Conservation (phyloP, 495 filamentous ascomycete species). For the Pyrenopolyporus hunteri region DNA sequence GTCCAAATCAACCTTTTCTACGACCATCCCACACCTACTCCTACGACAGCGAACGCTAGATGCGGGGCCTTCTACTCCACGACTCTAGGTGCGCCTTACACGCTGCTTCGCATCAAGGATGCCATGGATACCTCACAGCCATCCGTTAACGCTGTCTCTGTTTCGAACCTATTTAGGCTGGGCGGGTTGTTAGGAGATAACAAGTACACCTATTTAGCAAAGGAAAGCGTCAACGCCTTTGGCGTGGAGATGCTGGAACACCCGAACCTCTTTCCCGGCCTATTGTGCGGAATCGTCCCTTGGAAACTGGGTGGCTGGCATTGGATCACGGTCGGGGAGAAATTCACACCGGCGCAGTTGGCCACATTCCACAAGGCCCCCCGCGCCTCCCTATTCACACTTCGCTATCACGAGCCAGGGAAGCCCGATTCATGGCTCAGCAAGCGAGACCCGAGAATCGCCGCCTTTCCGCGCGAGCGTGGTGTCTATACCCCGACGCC, state of each 20-base stretch:
- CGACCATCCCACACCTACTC: constrained; percentile 48
- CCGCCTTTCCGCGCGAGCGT: constrained; percentile 4
- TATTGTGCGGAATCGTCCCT: constrained; percentile 77
- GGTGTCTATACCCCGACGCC: constrained; percentile 11
- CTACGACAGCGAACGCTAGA: constrained; percentile 38
- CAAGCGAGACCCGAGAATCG: constrained; percentile 24
- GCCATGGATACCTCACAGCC: constrained; percentile 92
- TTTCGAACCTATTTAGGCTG: constrained; percentile 82
- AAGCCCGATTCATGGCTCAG: constrained; percentile 31
- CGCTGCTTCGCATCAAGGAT: constrained; percentile 87
- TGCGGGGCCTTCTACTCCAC: constrained; percentile 90
- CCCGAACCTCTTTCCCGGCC: constrained; percentile 82
- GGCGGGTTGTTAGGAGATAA: constrained; percentile 71
- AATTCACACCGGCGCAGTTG: background rate
- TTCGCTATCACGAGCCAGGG: constrained; percentile 31
- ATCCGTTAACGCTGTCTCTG: constrained; percentile 83
- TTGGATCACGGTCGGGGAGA: constrained; percentile 34
- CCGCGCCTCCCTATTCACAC: constrained; percentile 36
- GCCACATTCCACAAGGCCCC: constrained; percentile 33
- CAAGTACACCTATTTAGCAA: constrained; percentile 66
- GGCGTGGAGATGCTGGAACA: constrained; percentile 90
- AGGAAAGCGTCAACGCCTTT: constrained; percentile 80
- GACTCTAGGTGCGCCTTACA: constrained; percentile 65
- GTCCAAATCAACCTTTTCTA: constrained; percentile 71
- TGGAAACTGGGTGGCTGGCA: constrained; percentile 59